Evolutionary conservation across 2,329 filamentous ascomycete species (phyloP), one percentile per base, ranked within the genome.

Genomic region (Periglandula ipomoeae): DNA sequence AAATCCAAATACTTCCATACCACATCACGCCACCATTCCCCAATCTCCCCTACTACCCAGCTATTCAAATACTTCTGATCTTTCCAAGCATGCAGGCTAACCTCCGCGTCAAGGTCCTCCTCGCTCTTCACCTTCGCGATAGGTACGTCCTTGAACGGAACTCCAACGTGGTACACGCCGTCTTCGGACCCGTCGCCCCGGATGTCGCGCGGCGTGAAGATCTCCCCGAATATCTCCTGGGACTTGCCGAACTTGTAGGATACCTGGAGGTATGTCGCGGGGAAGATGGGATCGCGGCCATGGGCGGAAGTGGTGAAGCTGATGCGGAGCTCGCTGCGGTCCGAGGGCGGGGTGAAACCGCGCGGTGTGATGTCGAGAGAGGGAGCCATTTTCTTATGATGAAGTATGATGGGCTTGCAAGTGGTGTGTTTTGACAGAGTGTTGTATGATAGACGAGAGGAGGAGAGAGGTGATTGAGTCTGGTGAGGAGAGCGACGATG

Each of bases 201-300:
- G 17, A 53, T 30, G 13, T 52, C 53, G 5, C 46, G 39, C 26
- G 52, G 47, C 5, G 27, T 37, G 49, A 48, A 42, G 10, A 48
- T 22, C 7, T 53, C 46, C 35, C 40, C 17, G 23, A 46, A 50
- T 7, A 48, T 46, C 27, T 46, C 43, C n/a, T 27, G 39, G 11
- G 20, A 24, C 37, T 27, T 13, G n/a, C 50, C 50, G 24, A 54
- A 42, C 22, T 45, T 37, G 44, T 47, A 50, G 20, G 49, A 53
- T 8, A 53, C 46, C 42, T 46, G 51, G 9, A 52, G 53, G 24
- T 44, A 40, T 24, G 51, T 53, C 30, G 47, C 49, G 13, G 51
- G 49, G 30, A 37, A 40, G 22, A 52, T 47, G 32, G 48, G 50
- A 40, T 48, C 50, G 41, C 37, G 11, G 15, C 27, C 37, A 22